Evolutionary conservation across 176 grass and related monocot species (phyloP).

Genomic region (Musa itinerans): DNA sequence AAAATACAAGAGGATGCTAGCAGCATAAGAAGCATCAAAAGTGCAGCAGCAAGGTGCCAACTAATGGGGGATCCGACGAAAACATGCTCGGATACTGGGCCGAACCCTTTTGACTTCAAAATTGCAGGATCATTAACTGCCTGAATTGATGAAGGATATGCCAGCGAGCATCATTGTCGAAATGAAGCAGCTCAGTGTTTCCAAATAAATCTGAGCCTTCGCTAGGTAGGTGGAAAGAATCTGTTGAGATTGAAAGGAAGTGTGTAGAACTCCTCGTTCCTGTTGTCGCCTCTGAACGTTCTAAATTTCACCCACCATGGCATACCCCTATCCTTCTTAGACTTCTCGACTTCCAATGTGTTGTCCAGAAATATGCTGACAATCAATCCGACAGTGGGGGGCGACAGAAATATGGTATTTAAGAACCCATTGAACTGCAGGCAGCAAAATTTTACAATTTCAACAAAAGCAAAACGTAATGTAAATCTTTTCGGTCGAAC

Average conservation of each 20-base stretch:
- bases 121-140: not conserved
- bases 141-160: not conserved
- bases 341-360: constrained; percentile 62
- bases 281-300: constrained; percentile 71
- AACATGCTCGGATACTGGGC: not conserved
- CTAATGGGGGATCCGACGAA: not conserved
- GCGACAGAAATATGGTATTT: constrained; percentile 47
- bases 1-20: not conserved
- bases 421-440: constrained; percentile 51
- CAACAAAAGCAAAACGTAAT: not conserved
- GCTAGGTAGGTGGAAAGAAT: constrained; percentile 53
- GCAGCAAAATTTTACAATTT: not conserved
- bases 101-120: not conserved
- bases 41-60: constrained; percentile 9
- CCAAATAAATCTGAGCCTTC: not conserved
- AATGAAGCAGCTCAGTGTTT: constrained; percentile 10
- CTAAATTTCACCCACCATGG: constrained; percentile 80
- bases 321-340: constrained; percentile 72
- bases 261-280: constrained; percentile 85
- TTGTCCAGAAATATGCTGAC: constrained; percentile 76
- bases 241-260: constrained; percentile 90
- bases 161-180: not conserved
- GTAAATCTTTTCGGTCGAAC: not conserved
- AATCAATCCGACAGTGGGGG: constrained; percentile 60
- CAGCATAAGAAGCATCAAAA: constrained; percentile 4